Percentiles rank a stretch among this genome's conserved stretches.
Evolutionary conservation across 2,329 filamentous ascomycete genomes (phyloP).

Genomic region (Cadophora sp.): DNA sequence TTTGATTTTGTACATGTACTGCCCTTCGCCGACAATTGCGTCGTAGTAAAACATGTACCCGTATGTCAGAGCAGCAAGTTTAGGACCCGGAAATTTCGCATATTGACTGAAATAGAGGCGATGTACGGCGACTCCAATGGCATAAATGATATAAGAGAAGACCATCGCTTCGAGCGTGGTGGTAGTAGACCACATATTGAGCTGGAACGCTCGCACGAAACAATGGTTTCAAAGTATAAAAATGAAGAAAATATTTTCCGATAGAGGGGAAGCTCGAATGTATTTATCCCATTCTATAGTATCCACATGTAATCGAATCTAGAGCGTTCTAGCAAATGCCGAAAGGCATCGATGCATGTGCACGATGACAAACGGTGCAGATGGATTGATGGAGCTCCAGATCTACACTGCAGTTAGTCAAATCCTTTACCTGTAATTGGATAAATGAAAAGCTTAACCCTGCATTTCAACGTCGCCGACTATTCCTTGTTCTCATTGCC

Average conservation of each 20-base stretch:
- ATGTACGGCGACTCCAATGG: slow-evolving; percentile 15
- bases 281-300: neutral
- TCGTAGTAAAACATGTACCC: slow-evolving; percentile 48
- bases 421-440: neutral
- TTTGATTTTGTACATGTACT: slow-evolving; percentile 52
- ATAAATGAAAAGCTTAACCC: neutral
- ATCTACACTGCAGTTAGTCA: neutral
- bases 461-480: neutral
- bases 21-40: slow-evolving; percentile 46
- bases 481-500: neutral
- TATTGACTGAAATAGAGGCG: slow-evolving; percentile 31
- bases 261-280: neutral
- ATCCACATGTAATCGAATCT: neutral
- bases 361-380: neutral
- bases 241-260: neutral
- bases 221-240: neutral
- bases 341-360: neutral
- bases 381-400: neutral
- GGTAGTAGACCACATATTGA: slow-evolving; percentile 5
- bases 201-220: neutral
- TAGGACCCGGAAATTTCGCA: slow-evolving; percentile 40
- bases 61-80: slow-evolving; percentile 38
- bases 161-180: neutral
- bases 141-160: neutral
- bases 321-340: neutral